Percentiles rank a stretch among this genome's conserved stretches.
phyloP scores from a whole-genome alignment of 1,139 yeast species.

The Yamadazyma buinensis region DNA sequence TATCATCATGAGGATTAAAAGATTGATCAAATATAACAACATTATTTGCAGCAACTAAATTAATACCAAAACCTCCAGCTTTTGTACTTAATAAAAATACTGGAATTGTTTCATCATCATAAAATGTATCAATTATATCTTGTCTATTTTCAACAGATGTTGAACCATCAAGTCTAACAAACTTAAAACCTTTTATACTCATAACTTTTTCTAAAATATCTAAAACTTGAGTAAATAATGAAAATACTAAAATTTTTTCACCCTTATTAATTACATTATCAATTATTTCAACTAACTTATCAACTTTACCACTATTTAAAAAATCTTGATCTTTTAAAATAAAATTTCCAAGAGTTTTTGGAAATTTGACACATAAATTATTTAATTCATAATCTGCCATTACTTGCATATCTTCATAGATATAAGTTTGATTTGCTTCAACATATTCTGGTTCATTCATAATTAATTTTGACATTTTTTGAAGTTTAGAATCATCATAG shows the following conservation, averaged over 20 bases:
- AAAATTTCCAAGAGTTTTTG: slow-evolving; percentile 55
- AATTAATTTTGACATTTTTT: slow-evolving; percentile 70
- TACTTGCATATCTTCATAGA: slow-evolving; percentile 91
- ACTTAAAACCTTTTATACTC: slow-evolving; percentile 62
- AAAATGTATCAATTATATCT: slow-evolving; percentile 82
- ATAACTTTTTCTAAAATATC: slow-evolving; percentile 82
- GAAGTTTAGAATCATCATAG: slow-evolving; percentile 53
- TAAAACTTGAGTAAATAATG: slow-evolving; percentile 87
- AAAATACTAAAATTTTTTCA: slow-evolving; percentile 80
- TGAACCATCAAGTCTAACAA: slow-evolving; percentile 86
- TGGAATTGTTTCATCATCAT: slow-evolving; percentile 78
- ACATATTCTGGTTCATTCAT: slow-evolving; percentile 77
- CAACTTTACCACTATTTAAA: slow-evolving; percentile 76
- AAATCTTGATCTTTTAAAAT: slow-evolving; percentile 55
- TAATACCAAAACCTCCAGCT: slow-evolving; percentile 98
- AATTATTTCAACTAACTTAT: slow-evolving; percentile 55
- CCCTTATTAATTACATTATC: slow-evolving; percentile 56
- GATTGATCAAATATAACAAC: slow-evolving; percentile 91
- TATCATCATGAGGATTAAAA: slow-evolving; percentile 97
- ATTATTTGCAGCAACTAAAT: slow-evolving; percentile 90
- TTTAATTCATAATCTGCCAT: slow-evolving; percentile 92
- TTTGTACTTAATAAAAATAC: slow-evolving; percentile 87
- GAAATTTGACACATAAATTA: slow-evolving; percentile 67
- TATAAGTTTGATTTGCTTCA: slow-evolving; percentile 69
- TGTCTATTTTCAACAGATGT: slow-evolving; percentile 93